These are phyloP conservation scores for Talaromyces piceae DNA, from an alignment of 2,329 filamentous ascomycete species.

Conservation along the genomic window DNA sequence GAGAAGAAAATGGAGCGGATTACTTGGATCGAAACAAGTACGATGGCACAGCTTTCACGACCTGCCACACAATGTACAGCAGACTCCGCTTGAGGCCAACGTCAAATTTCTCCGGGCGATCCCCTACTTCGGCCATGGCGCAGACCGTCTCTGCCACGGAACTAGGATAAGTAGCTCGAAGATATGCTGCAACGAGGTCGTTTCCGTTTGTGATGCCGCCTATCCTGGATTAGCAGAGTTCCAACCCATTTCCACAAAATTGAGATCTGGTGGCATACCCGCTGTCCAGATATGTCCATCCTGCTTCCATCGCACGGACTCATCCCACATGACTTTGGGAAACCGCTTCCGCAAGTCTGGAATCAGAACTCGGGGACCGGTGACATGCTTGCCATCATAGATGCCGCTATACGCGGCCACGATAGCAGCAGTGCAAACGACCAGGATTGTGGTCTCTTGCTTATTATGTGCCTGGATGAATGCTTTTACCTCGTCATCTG, in stretches of 20 bases:
- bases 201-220: conserved; percentile 23
- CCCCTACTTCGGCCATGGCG: conserved; percentile 26
- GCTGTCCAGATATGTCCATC: conserved; percentile 22
- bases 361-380: conserved; percentile 19
- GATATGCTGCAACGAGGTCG: conserved; percentile 18
- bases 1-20: background rate
- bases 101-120: conserved; percentile 1
- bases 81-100: background rate
- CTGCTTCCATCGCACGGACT: conserved; percentile 13
- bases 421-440: conserved; percentile 20
- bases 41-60: background rate
- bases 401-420: conserved; percentile 20
- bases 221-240: conserved; percentile 1
- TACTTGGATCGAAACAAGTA: background rate
- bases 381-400: conserved; percentile 13
- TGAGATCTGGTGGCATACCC: conserved; percentile 12
- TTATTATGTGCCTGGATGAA: conserved; percentile 28
- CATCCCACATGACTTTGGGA: conserved; percentile 19
- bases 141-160: conserved; percentile 26
- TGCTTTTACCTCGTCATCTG: conserved; percentile 20
- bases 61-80: background rate
- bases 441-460: conserved; percentile 19
- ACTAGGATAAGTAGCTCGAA: conserved; percentile 16
- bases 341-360: conserved; percentile 18
- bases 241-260: background rate